A percentile compares a stretch with the other conserved stretches of the same genome.
Conservation (phyloP, 345 rosid species). For the Salix viminalis region DNA sequence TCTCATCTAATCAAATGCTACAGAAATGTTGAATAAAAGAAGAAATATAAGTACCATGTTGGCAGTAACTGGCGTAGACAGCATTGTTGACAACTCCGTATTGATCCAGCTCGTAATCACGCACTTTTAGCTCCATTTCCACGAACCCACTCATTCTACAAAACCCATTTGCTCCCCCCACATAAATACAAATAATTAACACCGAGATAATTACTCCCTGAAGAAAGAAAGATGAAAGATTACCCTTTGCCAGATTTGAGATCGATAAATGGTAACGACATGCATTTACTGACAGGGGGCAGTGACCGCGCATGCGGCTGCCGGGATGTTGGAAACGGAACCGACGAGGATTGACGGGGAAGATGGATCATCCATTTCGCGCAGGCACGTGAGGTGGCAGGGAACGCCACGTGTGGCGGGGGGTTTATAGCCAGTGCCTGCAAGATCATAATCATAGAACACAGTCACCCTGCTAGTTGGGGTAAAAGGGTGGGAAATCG, state of each 20-base stretch:
- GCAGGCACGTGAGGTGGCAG: slow-evolving; percentile 10
- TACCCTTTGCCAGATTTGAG: slow-evolving; percentile 66
- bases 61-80: slow-evolving; percentile 75
- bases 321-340: slow-evolving; percentile 10
- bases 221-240: not conserved
- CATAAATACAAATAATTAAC: not conserved
- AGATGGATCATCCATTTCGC: slow-evolving; percentile 1
- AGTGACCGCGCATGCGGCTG: slow-evolving; percentile 15
- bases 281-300: slow-evolving; percentile 22
- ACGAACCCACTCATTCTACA: slow-evolving; percentile 55
- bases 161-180: not conserved
- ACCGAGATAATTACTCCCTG: not conserved
- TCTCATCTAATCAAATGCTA: not conserved
- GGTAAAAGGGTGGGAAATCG: not conserved
- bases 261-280: slow-evolving; percentile 37
- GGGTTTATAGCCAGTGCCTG: not conserved
- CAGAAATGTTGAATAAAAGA: not conserved
- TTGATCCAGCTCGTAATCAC: slow-evolving; percentile 87
- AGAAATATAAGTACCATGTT: slow-evolving; percentile 47
- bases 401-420: slow-evolving; percentile 22
- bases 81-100: slow-evolving; percentile 90
- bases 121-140: slow-evolving; percentile 66
- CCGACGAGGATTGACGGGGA: slow-evolving; percentile 13
- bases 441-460: not conserved
- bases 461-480: not conserved